Evolutionary conservation across 148 eudicot genomes (phyloP), one percentile per base, ranked within the genome.

Genomic region (Vaccinium darrowii): DNA sequence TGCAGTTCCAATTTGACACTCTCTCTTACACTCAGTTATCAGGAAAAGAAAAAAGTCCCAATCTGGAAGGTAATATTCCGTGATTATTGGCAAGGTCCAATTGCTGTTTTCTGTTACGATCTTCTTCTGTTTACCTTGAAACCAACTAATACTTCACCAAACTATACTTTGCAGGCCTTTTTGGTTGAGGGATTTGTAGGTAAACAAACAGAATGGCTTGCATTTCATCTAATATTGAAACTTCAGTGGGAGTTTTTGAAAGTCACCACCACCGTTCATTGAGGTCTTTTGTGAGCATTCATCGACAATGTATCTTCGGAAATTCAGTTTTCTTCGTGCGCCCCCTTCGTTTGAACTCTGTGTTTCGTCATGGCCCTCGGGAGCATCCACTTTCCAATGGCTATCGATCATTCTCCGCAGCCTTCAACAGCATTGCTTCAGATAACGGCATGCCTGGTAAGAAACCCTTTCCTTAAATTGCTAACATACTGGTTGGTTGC

Each of bases 201-300:
- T 9, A 53, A n/a, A 30, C 79, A 57, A 63, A 30, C 10, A 54
- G 53, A 12, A 89, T 89, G 91, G 87, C 87, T 57, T 84, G 87
- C 80, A 74, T 85, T 58, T 89, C 89, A 12, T 58, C 74, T 33
- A 79, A 73, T 76, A 25, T 87, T 33, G 87, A 86, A 78, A 77
- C 83, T 78, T 71, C 89, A 56, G 60, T 76, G 33, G 71, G 78
- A 30, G 15, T 77, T 11, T 25, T 67, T 60, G 63, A 39, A 19
- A 50, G 75, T 67, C 75, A 77, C 72, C 36, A n/a, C 50, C 75
- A 50, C 54, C 63, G 54, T 27, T 75, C 82, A 36, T 60, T 49
- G 56, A 82, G 25, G 73, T 43, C 19, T 49, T 75, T 84, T 51
- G 39, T 16, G 49, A 49, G 65, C 43, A 3, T 84, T 84, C 85